Base-by-base conservation (phyloP, 2,329 filamentous ascomycete species). In the Ophiostoma piceae region DNA sequence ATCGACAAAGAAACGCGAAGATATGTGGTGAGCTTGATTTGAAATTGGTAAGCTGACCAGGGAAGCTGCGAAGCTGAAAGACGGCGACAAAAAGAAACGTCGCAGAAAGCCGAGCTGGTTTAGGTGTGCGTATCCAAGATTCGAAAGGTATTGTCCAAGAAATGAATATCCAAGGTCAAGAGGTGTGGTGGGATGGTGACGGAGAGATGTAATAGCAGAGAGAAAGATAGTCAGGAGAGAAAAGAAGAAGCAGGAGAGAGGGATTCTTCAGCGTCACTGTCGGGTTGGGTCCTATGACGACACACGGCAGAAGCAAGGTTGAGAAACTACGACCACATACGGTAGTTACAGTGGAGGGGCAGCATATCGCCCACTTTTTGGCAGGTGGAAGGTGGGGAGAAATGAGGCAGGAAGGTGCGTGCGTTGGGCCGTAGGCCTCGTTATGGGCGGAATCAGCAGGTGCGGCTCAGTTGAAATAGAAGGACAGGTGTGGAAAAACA, bases 261-360 rank as follows among this genome's bases (percentile, higher is more conserved):
- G 3, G 26, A n/a, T 37, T 64, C 60, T 41, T 16, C 35, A 66
- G 65, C 65, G 64, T 22, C 35, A 37, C 64, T 43, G 35, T 51
- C 54, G 47, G 32, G 57, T n/a, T 43, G 60, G 41, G 66, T 68
- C 66, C 68, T 66, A 71, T 71, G 70, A 71, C 70, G 70, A 69
- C 70, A 71, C 65, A 71, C 12, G 41, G 32, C 65, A 67, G 51
- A 32, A 54, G n/a, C 65, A 66, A 69, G 65, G 66, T 66, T 11
- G 51, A 54, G 32, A 57, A 47, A 41, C 62, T 66, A 41, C 19
- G 43, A 57, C n/a, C 26, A 43, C 11, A 4, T 7, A 47, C 43
- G 39, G 39, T 14, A 41, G 12, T 41, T 41, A 41, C n/a, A 37
- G 57, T n/a, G 66, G 22, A 67, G 54, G 68, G 66, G 66, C 62